A percentile compares a stretch with the other conserved stretches of the same genome.
Evolutionary conservation across 1,139 yeast species (phyloP).

Genomic region (Magnusiomyces magnusii): DNA sequence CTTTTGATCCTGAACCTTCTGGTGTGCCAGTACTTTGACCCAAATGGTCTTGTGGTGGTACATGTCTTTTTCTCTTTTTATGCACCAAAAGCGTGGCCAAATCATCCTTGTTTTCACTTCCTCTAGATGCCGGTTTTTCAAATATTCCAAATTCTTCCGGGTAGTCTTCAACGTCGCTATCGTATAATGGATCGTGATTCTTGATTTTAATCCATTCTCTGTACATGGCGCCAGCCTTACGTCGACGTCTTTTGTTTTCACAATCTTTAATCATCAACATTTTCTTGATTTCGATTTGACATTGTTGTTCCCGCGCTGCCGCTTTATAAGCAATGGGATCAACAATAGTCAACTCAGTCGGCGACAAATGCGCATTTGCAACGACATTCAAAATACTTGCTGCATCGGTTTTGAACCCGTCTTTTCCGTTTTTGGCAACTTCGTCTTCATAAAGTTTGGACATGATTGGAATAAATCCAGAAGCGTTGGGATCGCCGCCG

Average conservation of each 20-base stretch:
- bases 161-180: constrained; percentile 28
- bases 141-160: constrained; percentile 6
- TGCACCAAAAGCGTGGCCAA: neutral
- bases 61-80: constrained; percentile 6
- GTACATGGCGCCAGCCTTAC: constrained; percentile 23
- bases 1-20: neutral
- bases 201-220: constrained; percentile 28
- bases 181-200: constrained; percentile 29
- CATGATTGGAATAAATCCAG: neutral
- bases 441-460: neutral
- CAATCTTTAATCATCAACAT: constrained; percentile 23
- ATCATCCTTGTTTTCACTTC: constrained; percentile 3
- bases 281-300: constrained; percentile 21
- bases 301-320: neutral
- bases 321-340: neutral
- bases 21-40: neutral
- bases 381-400: neutral
- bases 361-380: neutral
- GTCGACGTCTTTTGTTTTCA: constrained; percentile 21
- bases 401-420: neutral
- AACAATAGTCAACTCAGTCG: neutral
- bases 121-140: neutral
- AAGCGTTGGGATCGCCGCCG: neutral
- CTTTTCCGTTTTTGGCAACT: neutral
- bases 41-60: neutral